Evolutionary conservation across 768 basidiomycete genomes (phyloP), one percentile per base, ranked within the genome.

Genomic region (Boletus vermiculosoides): DNA sequence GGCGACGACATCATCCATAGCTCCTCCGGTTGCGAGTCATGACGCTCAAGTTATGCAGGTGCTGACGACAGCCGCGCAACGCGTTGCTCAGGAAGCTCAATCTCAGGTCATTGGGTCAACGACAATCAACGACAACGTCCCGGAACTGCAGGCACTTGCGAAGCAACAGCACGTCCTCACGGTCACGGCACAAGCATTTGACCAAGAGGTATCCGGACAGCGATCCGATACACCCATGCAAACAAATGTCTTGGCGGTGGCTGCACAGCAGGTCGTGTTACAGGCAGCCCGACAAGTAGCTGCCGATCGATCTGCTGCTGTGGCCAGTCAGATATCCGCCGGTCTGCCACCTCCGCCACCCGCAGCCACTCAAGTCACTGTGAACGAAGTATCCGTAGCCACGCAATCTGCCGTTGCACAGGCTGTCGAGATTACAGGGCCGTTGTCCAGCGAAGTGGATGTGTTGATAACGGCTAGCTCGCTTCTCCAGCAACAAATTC

Each of bases 131-230:
- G 76, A 76, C 33, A 71, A 74, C 30, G 74, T 71, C 18, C 74
- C 71, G 9, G 79, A 86, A 61, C 69, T 89, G 12, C 82, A 87
- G 65, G 84, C 84, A 25, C 81, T 93, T 51, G 86, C 82, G 49
- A 90, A 89, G 70, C 90, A 92, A 75, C 90, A 88, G 64, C 84
- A 90, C 62, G 88, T 92, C 55, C 78, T 93, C 50, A 83, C 81
- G 10, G 74, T 82, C 48, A 81, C 91, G 3, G 87, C 90, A 15
- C 79, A 87, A 61, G 91, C 90, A 15, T 84, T 91, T 62, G 87
- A 90, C 69, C 80, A 82, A 56, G 89, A 85, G 53, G 78, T 85
- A 44, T 80, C 80, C 23, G 84, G 82, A 34, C 78, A 82, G 44
- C 65, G 71, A n/a, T 73, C 66, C 37, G 76, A 75, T n/a, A 80